Evolutionary conservation across 164 flowering plant species (phyloP).

Genomic region (Magnolia officinalis): DNA sequence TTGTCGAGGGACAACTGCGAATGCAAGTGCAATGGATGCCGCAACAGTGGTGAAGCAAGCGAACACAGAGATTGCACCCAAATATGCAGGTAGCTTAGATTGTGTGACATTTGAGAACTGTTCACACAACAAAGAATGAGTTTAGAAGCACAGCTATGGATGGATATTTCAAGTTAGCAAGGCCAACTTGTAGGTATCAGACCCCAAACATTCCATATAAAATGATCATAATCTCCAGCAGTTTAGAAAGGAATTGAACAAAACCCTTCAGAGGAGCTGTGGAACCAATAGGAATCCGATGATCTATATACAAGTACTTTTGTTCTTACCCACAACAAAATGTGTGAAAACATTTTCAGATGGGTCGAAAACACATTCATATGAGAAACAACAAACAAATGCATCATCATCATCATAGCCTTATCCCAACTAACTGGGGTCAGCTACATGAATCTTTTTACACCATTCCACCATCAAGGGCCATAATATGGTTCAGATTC

Average conservation of each 20-base stretch:
- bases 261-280: not conserved
- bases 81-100: constrained; percentile 57
- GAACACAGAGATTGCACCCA: constrained; percentile 67
- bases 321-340: too few relatives aligned
- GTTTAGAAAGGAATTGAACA: not conserved
- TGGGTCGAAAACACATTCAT: not conserved
- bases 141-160: constrained; percentile 4
- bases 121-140: constrained; percentile 12
- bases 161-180: constrained; percentile 1
- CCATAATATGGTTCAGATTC: too few relatives aligned
- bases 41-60: constrained; percentile 59
- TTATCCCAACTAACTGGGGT: too few relatives aligned
- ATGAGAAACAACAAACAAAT: too few relatives aligned
- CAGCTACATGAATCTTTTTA: too few relatives aligned
- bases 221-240: not conserved
- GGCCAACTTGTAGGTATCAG: not conserved
- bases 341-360: not conserved
- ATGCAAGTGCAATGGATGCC: constrained; percentile 53
- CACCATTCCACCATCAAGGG: too few relatives aligned
- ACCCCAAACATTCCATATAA: not conserved
- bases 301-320: not conserved
- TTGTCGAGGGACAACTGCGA: constrained; percentile 82
- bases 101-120: constrained; percentile 48
- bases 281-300: not conserved
- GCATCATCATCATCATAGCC: too few relatives aligned